These are phyloP conservation scores for Boletus pseudopeckii DNA, from an alignment of 768 basidiomycete genomes.

Conservation along the genomic window DNA sequence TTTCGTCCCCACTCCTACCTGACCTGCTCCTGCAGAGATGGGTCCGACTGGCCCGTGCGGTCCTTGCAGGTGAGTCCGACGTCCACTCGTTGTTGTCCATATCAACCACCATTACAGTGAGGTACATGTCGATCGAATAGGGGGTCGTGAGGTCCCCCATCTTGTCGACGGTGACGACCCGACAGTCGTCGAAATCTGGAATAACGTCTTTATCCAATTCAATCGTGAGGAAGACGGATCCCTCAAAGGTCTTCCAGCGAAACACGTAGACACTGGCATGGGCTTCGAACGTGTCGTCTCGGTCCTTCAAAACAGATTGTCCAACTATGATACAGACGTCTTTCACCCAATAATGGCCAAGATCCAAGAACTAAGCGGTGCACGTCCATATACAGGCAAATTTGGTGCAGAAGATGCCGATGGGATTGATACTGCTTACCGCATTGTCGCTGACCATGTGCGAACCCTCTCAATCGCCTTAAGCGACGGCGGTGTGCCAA, in stretches of 20 bases:
- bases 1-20: neutral
- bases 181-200: slow-evolving; percentile 98
- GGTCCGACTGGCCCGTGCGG: slow-evolving; percentile 97
- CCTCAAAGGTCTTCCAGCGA: slow-evolving; percentile 76
- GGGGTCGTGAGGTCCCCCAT: slow-evolving; percentile 90
- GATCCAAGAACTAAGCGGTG: slow-evolving; percentile 87
- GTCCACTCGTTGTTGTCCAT: neutral
- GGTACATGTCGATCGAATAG: slow-evolving; percentile 95
- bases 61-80: slow-evolving; percentile 70
- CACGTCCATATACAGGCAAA: slow-evolving; percentile 81
- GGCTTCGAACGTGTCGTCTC: slow-evolving; percentile 98
- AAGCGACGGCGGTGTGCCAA: slow-evolving; percentile 94
- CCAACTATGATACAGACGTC: slow-evolving; percentile 98
- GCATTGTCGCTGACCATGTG: slow-evolving; percentile 95
- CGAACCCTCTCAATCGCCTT: slow-evolving; percentile 94
- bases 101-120: slow-evolving; percentile 50
- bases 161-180: slow-evolving; percentile 97
- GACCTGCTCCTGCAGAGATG: slow-evolving; percentile 68
- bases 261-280: slow-evolving; percentile 99
- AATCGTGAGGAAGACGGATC: slow-evolving; percentile 90
- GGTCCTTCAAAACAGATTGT: slow-evolving; percentile 82
- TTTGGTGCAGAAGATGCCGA: slow-evolving; percentile 95
- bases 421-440: slow-evolving; percentile 96
- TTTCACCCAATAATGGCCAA: slow-evolving; percentile 85
- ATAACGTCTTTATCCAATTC: slow-evolving; percentile 99